Conservation (phyloP, 306 rosid species). For the Cercis canadensis region DNA sequence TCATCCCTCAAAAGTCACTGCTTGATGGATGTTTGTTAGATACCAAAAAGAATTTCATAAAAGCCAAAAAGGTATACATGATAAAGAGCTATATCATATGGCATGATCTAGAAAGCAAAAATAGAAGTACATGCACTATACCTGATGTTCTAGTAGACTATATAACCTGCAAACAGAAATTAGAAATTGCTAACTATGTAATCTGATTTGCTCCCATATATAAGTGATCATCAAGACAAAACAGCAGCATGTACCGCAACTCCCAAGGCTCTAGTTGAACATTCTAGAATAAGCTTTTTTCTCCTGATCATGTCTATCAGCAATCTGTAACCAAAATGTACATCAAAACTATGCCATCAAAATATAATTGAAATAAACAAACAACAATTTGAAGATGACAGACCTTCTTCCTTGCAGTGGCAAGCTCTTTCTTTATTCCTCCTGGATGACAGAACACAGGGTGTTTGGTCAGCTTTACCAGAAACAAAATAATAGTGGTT, state of each 20-base stretch:
- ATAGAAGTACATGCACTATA: constrained; percentile 34
- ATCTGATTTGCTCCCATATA: constrained; percentile 30
- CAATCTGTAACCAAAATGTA: constrained; percentile 29
- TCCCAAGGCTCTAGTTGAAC: constrained; percentile 46
- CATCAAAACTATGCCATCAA: constrained; percentile 3
- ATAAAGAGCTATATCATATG: constrained; percentile 20
- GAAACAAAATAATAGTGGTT: constrained; percentile 12
- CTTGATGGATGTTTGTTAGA: background rate
- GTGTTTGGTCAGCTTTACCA: constrained; percentile 15
- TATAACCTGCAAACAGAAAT: constrained; percentile 16
- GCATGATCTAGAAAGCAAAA: constrained; percentile 17
- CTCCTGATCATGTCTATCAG: constrained; percentile 39
- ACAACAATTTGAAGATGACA: background rate
- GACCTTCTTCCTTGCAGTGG: constrained; percentile 40
- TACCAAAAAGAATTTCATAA: constrained; percentile 35
- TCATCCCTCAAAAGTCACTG: constrained; percentile 31
- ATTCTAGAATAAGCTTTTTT: constrained; percentile 41
- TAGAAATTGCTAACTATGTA: constrained; percentile 36
- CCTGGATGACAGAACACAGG: constrained; percentile 34
- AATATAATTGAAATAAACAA: background rate
- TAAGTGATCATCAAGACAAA: constrained; percentile 24
- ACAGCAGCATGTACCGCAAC: constrained; percentile 22
- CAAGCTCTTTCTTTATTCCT: constrained; percentile 43
- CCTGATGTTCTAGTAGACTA: constrained; percentile 36
- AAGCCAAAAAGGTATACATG: constrained; percentile 5